Conservation (phyloP, 768 basidiomycete genomes). For the Suillus luteus region DNA sequence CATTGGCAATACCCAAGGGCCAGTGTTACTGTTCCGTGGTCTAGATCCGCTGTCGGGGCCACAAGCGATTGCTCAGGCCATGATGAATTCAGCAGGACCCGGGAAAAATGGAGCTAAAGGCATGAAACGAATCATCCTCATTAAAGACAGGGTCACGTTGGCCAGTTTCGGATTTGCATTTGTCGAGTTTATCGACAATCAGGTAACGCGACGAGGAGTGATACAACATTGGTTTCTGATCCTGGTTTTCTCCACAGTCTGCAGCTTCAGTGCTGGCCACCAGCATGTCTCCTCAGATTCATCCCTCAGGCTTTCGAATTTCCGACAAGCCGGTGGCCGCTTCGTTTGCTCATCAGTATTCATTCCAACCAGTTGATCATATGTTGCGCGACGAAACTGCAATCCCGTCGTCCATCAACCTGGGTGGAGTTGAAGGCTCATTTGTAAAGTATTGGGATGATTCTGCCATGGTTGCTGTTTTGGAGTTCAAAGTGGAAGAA, state of each 20-base stretch:
- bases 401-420: conserved; percentile 60
- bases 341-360: conserved; percentile 90
- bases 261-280: conserved; percentile 80
- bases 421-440: conserved; percentile 71
- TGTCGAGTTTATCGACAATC: conserved; percentile 84
- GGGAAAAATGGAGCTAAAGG: conserved; percentile 80
- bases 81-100: conserved; percentile 79
- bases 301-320: conserved; percentile 94
- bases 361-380: conserved; percentile 82
- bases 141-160: conserved; percentile 86
- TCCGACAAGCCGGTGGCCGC: conserved; percentile 86
- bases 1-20: conserved; percentile 82
- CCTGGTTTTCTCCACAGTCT: conserved; percentile 49
- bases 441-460: conserved; percentile 96
- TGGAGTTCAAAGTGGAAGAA: conserved; percentile 80
- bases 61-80: conserved; percentile 82
- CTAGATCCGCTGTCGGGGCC: conserved; percentile 87
- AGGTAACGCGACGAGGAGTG: conserved; percentile 47
- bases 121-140: conserved; percentile 84
- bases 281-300: conserved; percentile 83
- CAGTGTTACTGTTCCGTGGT: conserved; percentile 87
- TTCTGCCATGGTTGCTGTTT: conserved; percentile 67
- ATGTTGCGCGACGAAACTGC: conserved; percentile 78
- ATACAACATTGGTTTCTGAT: conserved; percentile 6
- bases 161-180: conserved; percentile 94